Evolutionary conservation across 768 basidiomycete genomes (phyloP).

Genomic region (Russula virescens): DNA sequence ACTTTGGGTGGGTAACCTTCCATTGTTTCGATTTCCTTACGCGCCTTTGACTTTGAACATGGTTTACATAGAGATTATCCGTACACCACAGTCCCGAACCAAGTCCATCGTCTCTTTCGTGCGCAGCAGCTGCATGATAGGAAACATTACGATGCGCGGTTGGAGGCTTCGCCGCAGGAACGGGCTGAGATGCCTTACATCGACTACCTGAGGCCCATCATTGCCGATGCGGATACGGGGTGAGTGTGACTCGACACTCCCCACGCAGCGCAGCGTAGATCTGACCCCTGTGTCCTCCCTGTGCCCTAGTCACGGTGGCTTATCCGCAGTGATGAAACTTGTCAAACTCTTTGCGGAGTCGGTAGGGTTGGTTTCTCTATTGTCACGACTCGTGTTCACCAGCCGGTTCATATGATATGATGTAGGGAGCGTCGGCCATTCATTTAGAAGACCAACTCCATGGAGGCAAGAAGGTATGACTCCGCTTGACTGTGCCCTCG

Average conservation of each 20-base stretch:
- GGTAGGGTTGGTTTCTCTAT: constrained; percentile 34
- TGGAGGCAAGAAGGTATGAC: constrained; percentile 78
- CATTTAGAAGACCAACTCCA: constrained; percentile 94
- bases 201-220: constrained; percentile 88
- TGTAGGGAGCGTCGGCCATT: constrained; percentile 80
- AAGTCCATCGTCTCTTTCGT: constrained; percentile 86
- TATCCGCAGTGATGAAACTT: constrained; percentile 93
- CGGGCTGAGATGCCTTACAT: constrained; percentile 69
- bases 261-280: constrained; percentile 1
- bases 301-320: constrained; percentile 72
- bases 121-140: constrained; percentile 91
- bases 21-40: not conserved
- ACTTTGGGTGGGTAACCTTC: constrained; percentile 58
- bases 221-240: constrained; percentile 95
- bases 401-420: not conserved
- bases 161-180: constrained; percentile 56
- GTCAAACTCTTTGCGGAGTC: constrained; percentile 93
- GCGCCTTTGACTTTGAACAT: not conserved
- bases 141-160: constrained; percentile 86
- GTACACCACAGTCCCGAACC: constrained; percentile 94
- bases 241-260: constrained; percentile 32
- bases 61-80: constrained; percentile 71
- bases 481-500: not conserved
- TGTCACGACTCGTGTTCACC: constrained; percentile 9
- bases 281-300: not conserved